Percentiles rank a stretch among this genome's conserved stretches.
phyloP scores from a whole-genome alignment of 2,329 filamentous ascomycete genomes.

The Epicoccum sorghinum region DNA sequence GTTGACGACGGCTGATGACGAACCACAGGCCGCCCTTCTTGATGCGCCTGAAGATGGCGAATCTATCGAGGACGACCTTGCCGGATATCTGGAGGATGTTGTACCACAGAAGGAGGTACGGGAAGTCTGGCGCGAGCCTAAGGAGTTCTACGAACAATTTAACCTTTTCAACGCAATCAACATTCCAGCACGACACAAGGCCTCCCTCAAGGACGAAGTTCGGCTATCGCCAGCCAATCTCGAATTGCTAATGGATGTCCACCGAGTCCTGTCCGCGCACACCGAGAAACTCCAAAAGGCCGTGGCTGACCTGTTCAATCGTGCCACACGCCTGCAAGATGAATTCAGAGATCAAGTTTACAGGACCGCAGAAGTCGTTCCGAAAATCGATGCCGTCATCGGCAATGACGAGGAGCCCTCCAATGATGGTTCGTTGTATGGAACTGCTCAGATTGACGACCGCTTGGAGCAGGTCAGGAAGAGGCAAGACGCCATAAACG shows the following conservation, averaged over 20 bases:
- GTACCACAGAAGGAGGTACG: slow-evolving; percentile 59
- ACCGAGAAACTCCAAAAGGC: slow-evolving; percentile 71
- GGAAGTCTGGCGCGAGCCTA: slow-evolving; percentile 68
- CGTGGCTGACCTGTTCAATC: slow-evolving; percentile 74
- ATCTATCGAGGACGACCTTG: slow-evolving; percentile 35
- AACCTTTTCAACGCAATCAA: slow-evolving; percentile 63
- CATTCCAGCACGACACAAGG: slow-evolving; percentile 65
- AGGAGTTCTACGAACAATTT: slow-evolving; percentile 64
- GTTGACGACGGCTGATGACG: slow-evolving; percentile 55
- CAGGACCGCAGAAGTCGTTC: slow-evolving; percentile 69
- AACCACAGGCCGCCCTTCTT: slow-evolving; percentile 58
- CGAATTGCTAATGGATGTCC: slow-evolving; percentile 73
- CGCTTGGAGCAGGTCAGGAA: slow-evolving; percentile 62
- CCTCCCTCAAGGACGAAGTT: slow-evolving; percentile 69
- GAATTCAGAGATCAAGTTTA: slow-evolving; percentile 72
- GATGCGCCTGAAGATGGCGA: slow-evolving; percentile 54
- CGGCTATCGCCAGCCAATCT: slow-evolving; percentile 73
- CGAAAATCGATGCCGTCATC: slow-evolving; percentile 69
- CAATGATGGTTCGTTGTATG: slow-evolving; percentile 51
- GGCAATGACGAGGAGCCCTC: slow-evolving; percentile 57
- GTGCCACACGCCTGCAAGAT: slow-evolving; percentile 70
- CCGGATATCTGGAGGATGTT: slow-evolving; percentile 27
- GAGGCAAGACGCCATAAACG: slow-evolving; percentile 62
- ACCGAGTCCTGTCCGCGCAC: slow-evolving; percentile 73
- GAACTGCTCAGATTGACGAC: slow-evolving; percentile 64